These are phyloP conservation scores for Lipomyces yarrowii DNA, from an alignment of 1,139 yeast genomes.

Conservation along the genomic window DNA sequence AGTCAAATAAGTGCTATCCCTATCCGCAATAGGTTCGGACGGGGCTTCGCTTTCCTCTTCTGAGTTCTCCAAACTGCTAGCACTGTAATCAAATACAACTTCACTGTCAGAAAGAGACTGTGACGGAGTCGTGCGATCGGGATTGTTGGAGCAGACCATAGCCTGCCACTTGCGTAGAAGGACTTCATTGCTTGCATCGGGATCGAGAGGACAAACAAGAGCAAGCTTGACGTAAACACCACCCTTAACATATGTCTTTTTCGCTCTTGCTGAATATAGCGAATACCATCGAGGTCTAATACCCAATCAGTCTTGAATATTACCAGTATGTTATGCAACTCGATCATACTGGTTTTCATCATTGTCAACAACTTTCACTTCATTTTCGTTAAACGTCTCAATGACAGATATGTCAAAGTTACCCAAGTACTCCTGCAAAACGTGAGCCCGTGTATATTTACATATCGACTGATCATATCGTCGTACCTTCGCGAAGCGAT, in stretches of 20 bases:
- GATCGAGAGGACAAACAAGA: slow-evolving; percentile 42
- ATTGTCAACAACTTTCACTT: slow-evolving; percentile 25
- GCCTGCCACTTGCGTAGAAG: slow-evolving; percentile 26
- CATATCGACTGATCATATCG: not conserved
- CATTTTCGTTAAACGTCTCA: slow-evolving; percentile 46
- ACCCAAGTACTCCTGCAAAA: slow-evolving; percentile 52
- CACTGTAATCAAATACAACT: not conserved
- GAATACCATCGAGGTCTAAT: slow-evolving; percentile 48
- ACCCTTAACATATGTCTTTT: slow-evolving; percentile 60
- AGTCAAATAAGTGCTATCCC: not conserved
- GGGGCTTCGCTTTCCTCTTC: not conserved
- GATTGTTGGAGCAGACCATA: not conserved
- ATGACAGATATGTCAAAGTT: slow-evolving; percentile 54
- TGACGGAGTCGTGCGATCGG: not conserved
- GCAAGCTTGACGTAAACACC: slow-evolving; percentile 57
- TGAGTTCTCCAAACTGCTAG: not conserved
- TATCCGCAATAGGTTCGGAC: not conserved
- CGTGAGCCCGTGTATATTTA: not conserved
- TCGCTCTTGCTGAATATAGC: slow-evolving; percentile 51
- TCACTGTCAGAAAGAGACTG: not conserved
- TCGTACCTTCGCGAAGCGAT: slow-evolving; percentile 37
- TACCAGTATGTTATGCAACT: slow-evolving; percentile 29
- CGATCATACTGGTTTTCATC: slow-evolving; percentile 28
- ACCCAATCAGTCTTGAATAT: not conserved
- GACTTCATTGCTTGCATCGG: slow-evolving; percentile 26